Evolutionary conservation across 2,329 filamentous ascomycete species (phyloP), one percentile per base, ranked within the genome.

Genomic region (Apiospora arundinis): DNA sequence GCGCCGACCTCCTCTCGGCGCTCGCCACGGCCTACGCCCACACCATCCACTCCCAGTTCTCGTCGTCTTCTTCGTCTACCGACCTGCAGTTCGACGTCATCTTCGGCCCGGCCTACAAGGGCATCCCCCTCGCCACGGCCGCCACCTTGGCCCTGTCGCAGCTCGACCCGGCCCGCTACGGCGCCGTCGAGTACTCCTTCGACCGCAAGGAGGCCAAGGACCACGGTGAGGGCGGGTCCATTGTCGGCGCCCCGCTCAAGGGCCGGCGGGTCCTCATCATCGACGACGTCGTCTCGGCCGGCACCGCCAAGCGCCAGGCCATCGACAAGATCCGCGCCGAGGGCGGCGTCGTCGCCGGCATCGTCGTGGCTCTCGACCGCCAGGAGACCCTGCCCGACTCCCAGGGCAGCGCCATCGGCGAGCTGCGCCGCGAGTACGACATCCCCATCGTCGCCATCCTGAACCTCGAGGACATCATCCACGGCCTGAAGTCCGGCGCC

Each of bases 201-300:
- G 97, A 98, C 84, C 91, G 96, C 79, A 98, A 98, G 85, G 96
- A 98, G 84, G 93, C 92, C 78, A 98, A 98, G 86, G 93, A 94
- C 79, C 95, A 98, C 81, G 95, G 96, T 63, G 96, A 99, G 83
- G 95, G 95, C 45, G 95, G 96, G 63, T 93, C 90, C 80, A 97
- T 98, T 78, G 95, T 98, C 18, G 96, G 96, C 14, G 93, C 94
- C 42, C 88, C 92, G 8, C 85, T 98, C 69, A 92, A 93, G 83
- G 95, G 93, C 70, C 95, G 96, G 88, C 90, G 89, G 73, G 91
- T 98, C 21, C 87, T 99, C 45, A 93, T 99, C 76, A 92, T 99
- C 52, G 96, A 99, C 85, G 96, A 98, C 83, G 95, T 99, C 71
- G 95, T 98, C 78, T 98, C 95, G 0, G 95, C 95, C 0, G 96